Conservation (phyloP, 257 asterid species). For the Jasminum sambac region DNA sequence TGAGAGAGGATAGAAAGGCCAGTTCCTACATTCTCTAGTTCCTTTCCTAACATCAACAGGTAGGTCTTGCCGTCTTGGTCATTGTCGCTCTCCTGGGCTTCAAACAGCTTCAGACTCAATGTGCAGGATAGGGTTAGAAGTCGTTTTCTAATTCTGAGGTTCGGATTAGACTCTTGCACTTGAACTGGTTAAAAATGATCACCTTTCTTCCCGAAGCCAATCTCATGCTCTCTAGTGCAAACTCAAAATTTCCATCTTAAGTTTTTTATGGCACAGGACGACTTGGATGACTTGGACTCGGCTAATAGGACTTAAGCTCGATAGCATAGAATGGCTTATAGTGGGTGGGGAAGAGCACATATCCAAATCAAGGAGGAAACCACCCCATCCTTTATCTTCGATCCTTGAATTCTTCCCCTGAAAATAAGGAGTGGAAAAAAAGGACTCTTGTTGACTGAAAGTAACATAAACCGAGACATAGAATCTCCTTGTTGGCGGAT, state of each 20-base stretch:
- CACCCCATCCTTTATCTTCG: not conserved
- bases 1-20: not conserved
- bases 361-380: not conserved
- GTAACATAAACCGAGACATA: not conserved
- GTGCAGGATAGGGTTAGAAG: not conserved
- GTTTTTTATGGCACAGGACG: not conserved
- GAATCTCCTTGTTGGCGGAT: not conserved
- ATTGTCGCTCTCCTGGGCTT: not conserved
- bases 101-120: not conserved
- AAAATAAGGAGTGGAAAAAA: not conserved
- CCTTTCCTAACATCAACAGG: conserved; percentile 8
- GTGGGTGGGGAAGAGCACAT: too few relatives aligned
- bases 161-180: not conserved
- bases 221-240: not conserved
- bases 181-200: not conserved
- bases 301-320: not conserved
- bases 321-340: too few relatives aligned
- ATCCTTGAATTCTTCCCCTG: not conserved
- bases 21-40: not conserved
- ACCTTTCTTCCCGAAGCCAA: not conserved
- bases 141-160: not conserved
- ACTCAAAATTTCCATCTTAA: not conserved
- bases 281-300: not conserved
- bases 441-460: not conserved
- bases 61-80: not conserved